Evolutionary conservation across 352 stramenopile genomes (phyloP).

Genomic region (Globisporangium barbulae): DNA sequence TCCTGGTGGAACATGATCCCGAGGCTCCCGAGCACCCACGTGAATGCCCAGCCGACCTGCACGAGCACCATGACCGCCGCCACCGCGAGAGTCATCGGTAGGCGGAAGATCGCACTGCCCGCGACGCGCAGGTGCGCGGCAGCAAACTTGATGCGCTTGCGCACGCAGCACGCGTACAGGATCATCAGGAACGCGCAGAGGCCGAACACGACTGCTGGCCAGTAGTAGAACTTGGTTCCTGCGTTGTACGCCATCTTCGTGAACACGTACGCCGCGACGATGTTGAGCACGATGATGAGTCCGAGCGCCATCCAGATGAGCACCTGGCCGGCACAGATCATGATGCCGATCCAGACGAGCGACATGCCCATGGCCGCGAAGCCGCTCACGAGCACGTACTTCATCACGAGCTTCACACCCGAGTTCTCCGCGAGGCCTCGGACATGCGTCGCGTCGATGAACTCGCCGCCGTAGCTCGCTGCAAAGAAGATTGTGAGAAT

Average conservation of each 20-base stretch:
- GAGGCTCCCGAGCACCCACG: constrained; percentile 84
- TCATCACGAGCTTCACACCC: constrained; percentile 54
- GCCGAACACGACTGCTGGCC: constrained; percentile 55
- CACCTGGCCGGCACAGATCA: constrained; percentile 45
- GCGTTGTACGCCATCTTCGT: constrained; percentile 67
- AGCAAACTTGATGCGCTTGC: constrained; percentile 91
- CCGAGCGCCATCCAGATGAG: constrained; percentile 56
- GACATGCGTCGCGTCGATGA: constrained; percentile 52
- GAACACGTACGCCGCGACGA: constrained; percentile 55
- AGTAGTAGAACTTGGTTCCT: constrained; percentile 59
- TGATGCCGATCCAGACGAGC: constrained; percentile 71
- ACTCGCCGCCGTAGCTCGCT: constrained; percentile 57
- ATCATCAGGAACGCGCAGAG: constrained; percentile 44
- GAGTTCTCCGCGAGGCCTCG: constrained; percentile 32
- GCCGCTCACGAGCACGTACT: constrained; percentile 48
- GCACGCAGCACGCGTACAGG: constrained; percentile 65
- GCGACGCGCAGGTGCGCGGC: constrained; percentile 89
- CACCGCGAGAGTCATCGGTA: constrained; percentile 81
- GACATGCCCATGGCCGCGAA: constrained; percentile 59
- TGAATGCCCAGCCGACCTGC: constrained; percentile 82
- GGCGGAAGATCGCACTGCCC: constrained; percentile 77
- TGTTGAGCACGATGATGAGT: constrained; percentile 47
- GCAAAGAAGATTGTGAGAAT: constrained; percentile 44
- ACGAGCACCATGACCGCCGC: constrained; percentile 83
- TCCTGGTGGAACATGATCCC: constrained; percentile 80